Conservation (phyloP, 2,329 filamentous ascomycete genomes). For the Colletotrichum chlorophyti region DNA sequence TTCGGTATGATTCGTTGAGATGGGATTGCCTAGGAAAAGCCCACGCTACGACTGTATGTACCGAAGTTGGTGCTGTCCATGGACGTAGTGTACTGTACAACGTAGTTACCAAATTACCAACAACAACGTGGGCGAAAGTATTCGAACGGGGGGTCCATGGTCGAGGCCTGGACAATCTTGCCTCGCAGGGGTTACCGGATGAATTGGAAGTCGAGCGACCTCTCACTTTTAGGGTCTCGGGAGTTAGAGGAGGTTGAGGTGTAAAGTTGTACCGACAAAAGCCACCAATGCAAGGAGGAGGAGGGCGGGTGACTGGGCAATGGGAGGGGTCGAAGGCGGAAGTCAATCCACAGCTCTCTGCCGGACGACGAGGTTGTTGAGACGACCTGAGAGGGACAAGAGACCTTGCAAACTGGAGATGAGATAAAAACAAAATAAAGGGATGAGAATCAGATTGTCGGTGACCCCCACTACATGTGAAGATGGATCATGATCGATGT, state of each 20-base stretch:
- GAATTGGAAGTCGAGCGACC: slow-evolving; percentile 8
- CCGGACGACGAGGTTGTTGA: slow-evolving; percentile 15
- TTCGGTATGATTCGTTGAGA: slow-evolving; percentile 16
- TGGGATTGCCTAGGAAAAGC: background rate
- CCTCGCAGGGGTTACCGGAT: slow-evolving; percentile 21
- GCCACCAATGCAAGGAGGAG: slow-evolving; percentile 23
- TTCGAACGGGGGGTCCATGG: background rate
- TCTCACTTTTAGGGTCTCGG: too few species aligned
- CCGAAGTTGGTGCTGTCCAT: slow-evolving; percentile 18
- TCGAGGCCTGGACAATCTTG: slow-evolving; percentile 6
- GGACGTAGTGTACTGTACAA: too few species aligned
- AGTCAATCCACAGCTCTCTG: slow-evolving; percentile 17
- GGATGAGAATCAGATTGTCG: background rate
- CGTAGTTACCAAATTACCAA: too few species aligned
- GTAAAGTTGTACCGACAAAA: slow-evolving; percentile 2
- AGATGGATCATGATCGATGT: slow-evolving; percentile 7
- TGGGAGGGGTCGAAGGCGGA: slow-evolving; percentile 14
- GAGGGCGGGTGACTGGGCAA: slow-evolving; percentile 1
- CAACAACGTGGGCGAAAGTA: background rate
- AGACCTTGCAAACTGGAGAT: slow-evolving; percentile 21
- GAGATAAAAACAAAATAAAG: background rate
- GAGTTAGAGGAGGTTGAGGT: background rate
- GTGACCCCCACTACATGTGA: slow-evolving; percentile 28
- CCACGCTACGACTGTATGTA: too few species aligned
- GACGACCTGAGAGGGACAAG: slow-evolving; percentile 13